Evolutionary conservation across 495 filamentous ascomycete genomes (phyloP).

Genomic region (Hypoxylon trugodes): DNA sequence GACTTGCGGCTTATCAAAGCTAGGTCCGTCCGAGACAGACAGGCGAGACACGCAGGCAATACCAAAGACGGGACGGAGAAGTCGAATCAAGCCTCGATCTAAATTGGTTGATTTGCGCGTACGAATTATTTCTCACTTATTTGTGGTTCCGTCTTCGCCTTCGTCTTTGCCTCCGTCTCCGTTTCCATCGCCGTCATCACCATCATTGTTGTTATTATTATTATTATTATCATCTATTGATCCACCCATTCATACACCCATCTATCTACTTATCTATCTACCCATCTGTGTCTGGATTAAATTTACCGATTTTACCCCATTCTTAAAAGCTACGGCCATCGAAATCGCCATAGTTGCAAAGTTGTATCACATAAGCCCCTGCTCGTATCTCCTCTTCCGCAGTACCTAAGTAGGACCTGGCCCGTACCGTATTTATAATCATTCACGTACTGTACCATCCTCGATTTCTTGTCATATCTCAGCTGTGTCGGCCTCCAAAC

Average conservation of each 20-base stretch:
- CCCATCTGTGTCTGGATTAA: slow-evolving; percentile 10
- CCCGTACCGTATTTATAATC: slow-evolving; percentile 14
- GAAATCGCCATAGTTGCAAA: slow-evolving; percentile 7
- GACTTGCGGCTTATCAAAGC: slow-evolving; percentile 32
- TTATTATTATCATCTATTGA: too few relatives aligned
- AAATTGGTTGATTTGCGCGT: slow-evolving; percentile 2
- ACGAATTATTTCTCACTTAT: slow-evolving; percentile 10
- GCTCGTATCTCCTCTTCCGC: background rate
- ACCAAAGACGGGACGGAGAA: slow-evolving; percentile 1
- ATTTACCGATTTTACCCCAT: background rate
- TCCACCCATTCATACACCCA: too few relatives aligned
- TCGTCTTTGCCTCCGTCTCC: background rate
- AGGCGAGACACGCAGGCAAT: slow-evolving; percentile 27
- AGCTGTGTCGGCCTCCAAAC: slow-evolving; percentile 30
- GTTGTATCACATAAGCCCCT: slow-evolving; percentile 16
- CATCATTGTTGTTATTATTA: too few relatives aligned
- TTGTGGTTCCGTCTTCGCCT: slow-evolving; percentile 5
- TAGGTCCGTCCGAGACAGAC: too few relatives aligned
- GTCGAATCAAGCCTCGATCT: slow-evolving; percentile 15
- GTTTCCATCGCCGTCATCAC: too few relatives aligned
- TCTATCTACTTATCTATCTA: too few relatives aligned
- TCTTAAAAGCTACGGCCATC: background rate
- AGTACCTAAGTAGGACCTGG: slow-evolving; percentile 10
- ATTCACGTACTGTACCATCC: slow-evolving; percentile 23
- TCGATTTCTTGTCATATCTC: slow-evolving; percentile 18